Conservation (phyloP, 2,329 filamentous ascomycete genomes). For the Diplodia corticola region DNA sequence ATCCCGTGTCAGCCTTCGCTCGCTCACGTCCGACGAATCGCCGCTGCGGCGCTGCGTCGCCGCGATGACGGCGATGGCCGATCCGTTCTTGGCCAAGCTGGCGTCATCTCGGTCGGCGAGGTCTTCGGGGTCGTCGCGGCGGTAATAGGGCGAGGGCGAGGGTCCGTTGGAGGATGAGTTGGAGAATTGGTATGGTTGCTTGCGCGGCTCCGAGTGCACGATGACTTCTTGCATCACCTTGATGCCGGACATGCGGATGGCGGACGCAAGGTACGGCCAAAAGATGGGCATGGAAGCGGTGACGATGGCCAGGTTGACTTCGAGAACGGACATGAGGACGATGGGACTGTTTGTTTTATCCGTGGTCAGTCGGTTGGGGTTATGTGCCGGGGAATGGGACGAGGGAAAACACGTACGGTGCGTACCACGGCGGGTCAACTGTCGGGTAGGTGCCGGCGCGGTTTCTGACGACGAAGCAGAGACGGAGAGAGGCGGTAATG, state of each 20-base stretch:
- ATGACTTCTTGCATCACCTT: slow-evolving; percentile 22
- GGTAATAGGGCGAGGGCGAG: not conserved
- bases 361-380: not conserved
- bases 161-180: not conserved
- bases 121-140: not conserved
- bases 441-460: slow-evolving; percentile 17
- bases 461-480: slow-evolving; percentile 19
- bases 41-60: not conserved
- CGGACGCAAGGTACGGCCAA: slow-evolving; percentile 26
- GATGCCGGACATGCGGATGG: not conserved
- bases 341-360: not conserved
- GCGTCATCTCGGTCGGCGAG: not conserved
- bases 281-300: slow-evolving; percentile 29
- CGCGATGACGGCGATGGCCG: not conserved
- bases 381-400: not conserved
- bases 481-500: slow-evolving; percentile 16
- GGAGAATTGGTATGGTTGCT: not conserved
- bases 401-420: not conserved
- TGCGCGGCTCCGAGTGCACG: slow-evolving; percentile 20
- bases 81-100: not conserved
- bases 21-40: slow-evolving; percentile 1
- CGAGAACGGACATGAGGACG: slow-evolving; percentile 27
- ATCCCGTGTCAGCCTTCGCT: not conserved
- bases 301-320: slow-evolving; percentile 28
- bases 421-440: slow-evolving; percentile 22